Evolutionary conservation across 805 yeast genomes (phyloP).

Genomic region (Candida alai): DNA sequence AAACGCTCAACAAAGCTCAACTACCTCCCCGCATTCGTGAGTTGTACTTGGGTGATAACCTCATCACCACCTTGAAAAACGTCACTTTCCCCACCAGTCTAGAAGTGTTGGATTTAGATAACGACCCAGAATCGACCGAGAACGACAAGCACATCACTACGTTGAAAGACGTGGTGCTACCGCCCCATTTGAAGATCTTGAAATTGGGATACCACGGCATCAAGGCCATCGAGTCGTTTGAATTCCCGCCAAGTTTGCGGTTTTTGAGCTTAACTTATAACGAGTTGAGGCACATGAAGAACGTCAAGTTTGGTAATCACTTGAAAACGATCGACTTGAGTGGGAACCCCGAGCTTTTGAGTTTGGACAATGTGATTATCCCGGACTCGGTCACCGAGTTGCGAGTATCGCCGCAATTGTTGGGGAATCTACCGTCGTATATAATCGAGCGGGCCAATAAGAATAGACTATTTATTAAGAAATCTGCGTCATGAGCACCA

Average conservation of each 20-base stretch:
- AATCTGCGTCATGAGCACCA: constrained; percentile 5
- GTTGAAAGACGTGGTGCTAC: constrained; percentile 39
- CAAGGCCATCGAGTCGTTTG: constrained; percentile 34
- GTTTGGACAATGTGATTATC: constrained; percentile 32
- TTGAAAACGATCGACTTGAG: constrained; percentile 34
- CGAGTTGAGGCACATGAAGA: constrained; percentile 34
- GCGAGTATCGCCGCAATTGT: constrained; percentile 30
- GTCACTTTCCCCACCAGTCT: constrained; percentile 37
- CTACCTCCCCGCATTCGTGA: constrained; percentile 34
- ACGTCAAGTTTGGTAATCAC: constrained; percentile 33
- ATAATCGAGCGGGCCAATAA: constrained; percentile 39
- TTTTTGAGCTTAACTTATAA: constrained; percentile 35
- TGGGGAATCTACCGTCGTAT: constrained; percentile 32
- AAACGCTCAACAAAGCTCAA: constrained; percentile 40
- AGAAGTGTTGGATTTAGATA: constrained; percentile 38
- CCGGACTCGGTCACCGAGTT: constrained; percentile 39
- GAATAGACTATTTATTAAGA: constrained; percentile 24
- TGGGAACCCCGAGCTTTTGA: constrained; percentile 38
- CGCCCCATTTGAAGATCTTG: constrained; percentile 31
- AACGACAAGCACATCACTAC: constrained; percentile 39
- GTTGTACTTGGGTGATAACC: constrained; percentile 38
- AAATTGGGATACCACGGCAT: constrained; percentile 39
- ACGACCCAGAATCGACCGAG: constrained; percentile 40
- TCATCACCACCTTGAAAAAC: constrained; percentile 42
- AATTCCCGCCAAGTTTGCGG: constrained; percentile 32